Percentiles rank a stretch among this genome's conserved stretches.
Conservation (phyloP, 257 asterid species). For the Penstemon davidsonii region DNA sequence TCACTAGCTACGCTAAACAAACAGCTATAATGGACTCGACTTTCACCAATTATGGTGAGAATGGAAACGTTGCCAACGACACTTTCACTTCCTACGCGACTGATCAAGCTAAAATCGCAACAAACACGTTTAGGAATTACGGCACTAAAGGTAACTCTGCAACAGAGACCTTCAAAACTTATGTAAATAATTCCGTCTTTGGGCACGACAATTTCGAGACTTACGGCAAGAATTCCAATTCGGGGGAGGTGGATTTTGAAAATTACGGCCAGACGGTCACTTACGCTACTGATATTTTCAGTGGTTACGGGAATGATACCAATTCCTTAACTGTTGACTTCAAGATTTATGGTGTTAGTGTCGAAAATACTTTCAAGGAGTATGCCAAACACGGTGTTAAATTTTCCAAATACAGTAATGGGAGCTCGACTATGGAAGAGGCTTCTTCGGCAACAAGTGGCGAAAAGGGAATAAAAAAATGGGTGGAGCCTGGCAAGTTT, state of each 20-base stretch:
- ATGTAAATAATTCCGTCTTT: conserved; percentile 52
- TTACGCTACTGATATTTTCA: conserved; percentile 52
- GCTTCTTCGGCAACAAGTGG: conserved; percentile 28
- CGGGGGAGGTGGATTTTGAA: conserved; percentile 41
- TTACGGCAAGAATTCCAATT: conserved; percentile 54
- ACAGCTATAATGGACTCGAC: conserved; percentile 51
- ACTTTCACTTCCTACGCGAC: conserved; percentile 53
- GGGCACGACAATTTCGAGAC: conserved; percentile 62
- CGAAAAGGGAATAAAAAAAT: conserved; percentile 38
- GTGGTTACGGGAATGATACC: conserved; percentile 45
- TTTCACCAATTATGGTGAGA: conserved; percentile 59
- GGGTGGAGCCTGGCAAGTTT: conserved; percentile 71
- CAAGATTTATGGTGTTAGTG: conserved; percentile 46
- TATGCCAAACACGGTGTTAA: conserved; percentile 20
- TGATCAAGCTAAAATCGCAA: conserved; percentile 40
- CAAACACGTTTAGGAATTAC: conserved; percentile 51
- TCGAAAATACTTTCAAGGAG: conserved; percentile 49
- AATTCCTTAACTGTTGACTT: conserved; percentile 30
- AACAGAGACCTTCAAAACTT: conserved; percentile 46
- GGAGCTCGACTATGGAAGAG: conserved; percentile 21
- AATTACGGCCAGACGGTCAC: conserved; percentile 50
- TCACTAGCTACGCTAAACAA: conserved; percentile 45
- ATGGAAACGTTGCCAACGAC: conserved; percentile 48
- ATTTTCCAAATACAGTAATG: conserved; percentile 4
- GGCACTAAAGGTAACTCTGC: conserved; percentile 52